phyloP scores from a whole-genome alignment of 2,329 filamentous ascomycete genomes.

The Dothideomycetes sp. region DNA sequence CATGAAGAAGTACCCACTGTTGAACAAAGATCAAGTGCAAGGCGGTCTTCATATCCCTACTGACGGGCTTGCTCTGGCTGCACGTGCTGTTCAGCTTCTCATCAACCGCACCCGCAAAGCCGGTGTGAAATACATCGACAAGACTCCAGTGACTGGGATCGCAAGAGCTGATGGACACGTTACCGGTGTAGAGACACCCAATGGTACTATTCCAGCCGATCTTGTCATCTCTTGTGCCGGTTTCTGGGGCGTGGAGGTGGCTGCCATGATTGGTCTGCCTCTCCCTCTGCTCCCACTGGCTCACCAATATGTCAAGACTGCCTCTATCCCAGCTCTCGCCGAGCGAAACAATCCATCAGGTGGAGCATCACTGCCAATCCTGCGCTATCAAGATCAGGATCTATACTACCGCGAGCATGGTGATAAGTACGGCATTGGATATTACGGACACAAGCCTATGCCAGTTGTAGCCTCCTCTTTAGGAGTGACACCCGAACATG shows the following conservation, averaged over 20 bases:
- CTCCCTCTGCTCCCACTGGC: constrained; percentile 53
- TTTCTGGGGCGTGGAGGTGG: constrained; percentile 58
- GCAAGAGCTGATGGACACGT: constrained; percentile 41
- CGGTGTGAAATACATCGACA: constrained; percentile 50
- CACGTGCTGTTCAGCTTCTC: constrained; percentile 52
- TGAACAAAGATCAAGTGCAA: constrained; percentile 46
- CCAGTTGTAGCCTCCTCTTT: constrained; percentile 48
- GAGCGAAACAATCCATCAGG: constrained; percentile 37
- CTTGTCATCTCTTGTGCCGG: constrained; percentile 55
- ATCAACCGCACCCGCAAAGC: constrained; percentile 48
- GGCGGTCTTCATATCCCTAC: constrained; percentile 52
- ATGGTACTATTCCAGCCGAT: constrained; percentile 46
- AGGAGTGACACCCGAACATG: constrained; percentile 43
- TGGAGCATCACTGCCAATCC: constrained; percentile 47
- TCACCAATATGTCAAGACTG: constrained; percentile 57
- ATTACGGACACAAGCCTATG: constrained; percentile 55
- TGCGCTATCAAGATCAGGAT: constrained; percentile 55
- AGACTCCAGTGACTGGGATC: constrained; percentile 51
- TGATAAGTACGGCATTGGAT: constrained; percentile 54
- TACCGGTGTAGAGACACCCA: constrained; percentile 46
- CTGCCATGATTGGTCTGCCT: constrained; percentile 49
- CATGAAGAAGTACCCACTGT: constrained; percentile 43
- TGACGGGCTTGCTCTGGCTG: constrained; percentile 53
- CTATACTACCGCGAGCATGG: constrained; percentile 58
- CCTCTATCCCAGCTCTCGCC: constrained; percentile 38